phyloP scores from a whole-genome alignment of 2,329 filamentous ascomycete genomes.

The Phialemonium atrogriseum region DNA sequence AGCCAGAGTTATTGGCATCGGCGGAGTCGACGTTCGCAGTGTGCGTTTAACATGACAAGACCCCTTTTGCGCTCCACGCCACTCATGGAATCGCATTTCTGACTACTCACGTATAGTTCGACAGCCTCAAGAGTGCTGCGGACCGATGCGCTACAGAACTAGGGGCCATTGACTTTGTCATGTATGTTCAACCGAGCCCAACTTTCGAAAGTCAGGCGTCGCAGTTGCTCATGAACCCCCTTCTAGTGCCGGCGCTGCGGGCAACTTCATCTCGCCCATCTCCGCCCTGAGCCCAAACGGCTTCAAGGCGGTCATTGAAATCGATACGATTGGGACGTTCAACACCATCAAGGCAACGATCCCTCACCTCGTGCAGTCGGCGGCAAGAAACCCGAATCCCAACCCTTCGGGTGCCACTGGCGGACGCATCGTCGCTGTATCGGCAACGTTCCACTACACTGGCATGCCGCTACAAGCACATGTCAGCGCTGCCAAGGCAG shows the following conservation, averaged over 20 bases:
- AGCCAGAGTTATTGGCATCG: slow-evolving; percentile 79
- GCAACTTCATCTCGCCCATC: slow-evolving; percentile 88
- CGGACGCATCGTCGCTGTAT: slow-evolving; percentile 83
- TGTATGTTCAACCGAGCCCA: slow-evolving; percentile 45
- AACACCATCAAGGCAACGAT: slow-evolving; percentile 92
- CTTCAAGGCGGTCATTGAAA: slow-evolving; percentile 93
- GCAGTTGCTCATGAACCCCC: neutral
- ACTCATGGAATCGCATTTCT: neutral
- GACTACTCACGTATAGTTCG: slow-evolving; percentile 28
- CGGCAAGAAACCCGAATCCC: slow-evolving; percentile 51
- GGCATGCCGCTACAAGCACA: slow-evolving; percentile 81
- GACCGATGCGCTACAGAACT: slow-evolving; percentile 75
- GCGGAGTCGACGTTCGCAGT: slow-evolving; percentile 69
- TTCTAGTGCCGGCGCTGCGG: slow-evolving; percentile 77
- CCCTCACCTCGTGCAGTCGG: slow-evolving; percentile 71
- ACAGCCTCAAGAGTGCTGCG: slow-evolving; percentile 64
- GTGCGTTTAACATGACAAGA: slow-evolving; percentile 37
- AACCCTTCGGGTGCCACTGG: slow-evolving; percentile 57
- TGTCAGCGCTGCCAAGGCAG: slow-evolving; percentile 86
- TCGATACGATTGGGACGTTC: slow-evolving; percentile 88
- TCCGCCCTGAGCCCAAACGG: slow-evolving; percentile 76
- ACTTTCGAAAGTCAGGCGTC: neutral
- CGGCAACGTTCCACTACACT: slow-evolving; percentile 84
- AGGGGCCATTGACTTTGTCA: slow-evolving; percentile 84
- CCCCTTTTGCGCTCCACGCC: slow-evolving; percentile 13